These are phyloP conservation scores for Amanita phalloides DNA, from an alignment of 768 basidiomycete species.

Conservation along the genomic window DNA sequence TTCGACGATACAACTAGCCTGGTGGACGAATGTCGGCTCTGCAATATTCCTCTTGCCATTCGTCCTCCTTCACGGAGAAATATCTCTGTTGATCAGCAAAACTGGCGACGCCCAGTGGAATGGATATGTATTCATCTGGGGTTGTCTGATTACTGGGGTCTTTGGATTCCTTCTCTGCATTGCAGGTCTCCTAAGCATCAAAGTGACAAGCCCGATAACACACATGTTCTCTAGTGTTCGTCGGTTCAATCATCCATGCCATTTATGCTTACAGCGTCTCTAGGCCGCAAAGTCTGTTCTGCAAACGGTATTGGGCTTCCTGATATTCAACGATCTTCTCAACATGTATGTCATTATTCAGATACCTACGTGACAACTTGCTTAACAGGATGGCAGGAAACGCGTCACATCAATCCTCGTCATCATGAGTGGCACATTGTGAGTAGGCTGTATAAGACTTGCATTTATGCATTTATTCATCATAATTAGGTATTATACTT, in stretches of 20 bases:
- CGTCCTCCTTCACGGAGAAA: constrained; percentile 48
- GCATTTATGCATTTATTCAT: not conserved
- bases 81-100: constrained; percentile 26
- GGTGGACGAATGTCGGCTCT: constrained; percentile 70
- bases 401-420: constrained; percentile 54
- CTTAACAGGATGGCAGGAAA: constrained; percentile 29
- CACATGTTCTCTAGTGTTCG: constrained; percentile 78
- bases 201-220: constrained; percentile 73
- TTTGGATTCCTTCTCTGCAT: constrained; percentile 77
- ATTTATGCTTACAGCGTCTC: constrained; percentile 4
- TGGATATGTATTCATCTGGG: constrained; percentile 47
- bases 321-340: constrained; percentile 65
- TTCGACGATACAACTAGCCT: constrained; percentile 64
- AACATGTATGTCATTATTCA: constrained; percentile 41
- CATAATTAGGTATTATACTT: constrained; percentile 41
- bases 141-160: constrained; percentile 58
- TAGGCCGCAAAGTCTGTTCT: constrained; percentile 77
- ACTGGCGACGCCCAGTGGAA: constrained; percentile 34
- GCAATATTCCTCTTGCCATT: constrained; percentile 56
- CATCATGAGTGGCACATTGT: constrained; percentile 64
- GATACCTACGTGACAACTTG: not conserved
- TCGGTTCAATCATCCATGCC: constrained; percentile 8
- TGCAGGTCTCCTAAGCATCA: constrained; percentile 72
- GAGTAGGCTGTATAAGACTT: constrained; percentile 11
- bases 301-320: constrained; percentile 73